Evolutionary conservation across 768 basidiomycete genomes (phyloP), one percentile per base, ranked within the genome.

Genomic region (Podaxis rugospora): DNA sequence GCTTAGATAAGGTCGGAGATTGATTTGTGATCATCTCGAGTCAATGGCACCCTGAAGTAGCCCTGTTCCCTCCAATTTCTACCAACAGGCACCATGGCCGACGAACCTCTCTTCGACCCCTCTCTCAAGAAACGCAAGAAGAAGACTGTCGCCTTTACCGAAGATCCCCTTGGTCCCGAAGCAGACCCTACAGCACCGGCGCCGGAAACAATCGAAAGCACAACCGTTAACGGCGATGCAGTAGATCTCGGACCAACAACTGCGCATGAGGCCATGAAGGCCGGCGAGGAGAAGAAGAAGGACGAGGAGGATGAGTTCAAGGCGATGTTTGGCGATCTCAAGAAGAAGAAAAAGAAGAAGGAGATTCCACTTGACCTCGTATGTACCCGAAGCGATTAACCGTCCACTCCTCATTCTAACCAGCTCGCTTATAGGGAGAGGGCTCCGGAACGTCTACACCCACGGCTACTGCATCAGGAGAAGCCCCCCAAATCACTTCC

Each of bases 291-390:
- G 73, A 68, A 62, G 69, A 81, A 82, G 64, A 80, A 76, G 65
- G 81, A 83, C 65, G 86, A 85, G 66, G 88, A 87, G 0, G 90
- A 92, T 32, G 87, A 92, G 39, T 80, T 86, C 72, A 89, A 90
- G 71, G 82, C 88, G 50, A 90, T 93, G 87, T 93, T 93, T 69
- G 90, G 88, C 2, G 92, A 92, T 70, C 70, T 92, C 71, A 93
- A 92, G 83, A 93, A 90, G 83, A 93, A 93, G 74, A 93, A 93
- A 78, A 94, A 93, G 80, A 92, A 90, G 80, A 93, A 92, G 72
- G 92, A 93, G 59, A 90, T 93, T 61, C 91, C 90, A 4, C 81
- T 92, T 71, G 90, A 92, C 73, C 75, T 92, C 62, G 90, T 90
- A 70, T 65, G 88, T 77, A 27, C 49, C n/a, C 51, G 21, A 28